Conservation (phyloP, 805 yeast species). For the Ogataea pini region DNA sequence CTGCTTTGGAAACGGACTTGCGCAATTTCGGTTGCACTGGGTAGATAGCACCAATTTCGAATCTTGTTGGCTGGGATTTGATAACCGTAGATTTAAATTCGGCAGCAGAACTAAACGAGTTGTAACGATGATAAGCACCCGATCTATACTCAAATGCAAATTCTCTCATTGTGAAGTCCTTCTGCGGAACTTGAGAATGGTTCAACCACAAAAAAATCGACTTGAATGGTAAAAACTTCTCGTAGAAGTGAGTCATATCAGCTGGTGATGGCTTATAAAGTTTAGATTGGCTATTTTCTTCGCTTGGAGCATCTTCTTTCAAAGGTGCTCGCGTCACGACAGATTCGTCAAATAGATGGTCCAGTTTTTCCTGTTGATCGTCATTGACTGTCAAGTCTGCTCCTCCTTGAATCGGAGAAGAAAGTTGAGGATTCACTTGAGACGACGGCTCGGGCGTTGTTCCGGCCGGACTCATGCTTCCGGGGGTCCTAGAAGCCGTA, state of each 20-base stretch:
- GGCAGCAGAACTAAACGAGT: constrained; percentile 63
- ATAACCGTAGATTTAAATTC: constrained; percentile 81
- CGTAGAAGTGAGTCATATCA: constrained; percentile 74
- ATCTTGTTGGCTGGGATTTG: constrained; percentile 78
- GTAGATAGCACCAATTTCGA: constrained; percentile 93
- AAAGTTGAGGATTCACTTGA: constrained; percentile 18
- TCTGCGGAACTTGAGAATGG: constrained; percentile 74
- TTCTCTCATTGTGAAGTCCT: constrained; percentile 85
- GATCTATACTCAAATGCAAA: constrained; percentile 87
- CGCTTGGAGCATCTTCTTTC: not conserved
- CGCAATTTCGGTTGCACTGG: constrained; percentile 85
- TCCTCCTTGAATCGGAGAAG: constrained; percentile 15
- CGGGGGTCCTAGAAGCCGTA: not conserved
- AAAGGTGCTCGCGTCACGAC: not conserved
- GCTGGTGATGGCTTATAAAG: constrained; percentile 44
- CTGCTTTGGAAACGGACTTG: constrained; percentile 70
- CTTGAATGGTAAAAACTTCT: constrained; percentile 71
- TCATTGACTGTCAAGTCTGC: constrained; percentile 2
- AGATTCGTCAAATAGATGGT: constrained; percentile 7
- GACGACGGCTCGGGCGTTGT: constrained; percentile 26
- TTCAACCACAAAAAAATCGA: constrained; percentile 85
- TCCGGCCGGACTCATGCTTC: constrained; percentile 11
- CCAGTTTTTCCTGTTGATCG: not conserved
- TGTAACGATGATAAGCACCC: constrained; percentile 89
- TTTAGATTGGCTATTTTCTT: not conserved